These are phyloP conservation scores for Ogataea wickerhamii DNA, from an alignment of 805 yeast genomes.

Conservation along the genomic window DNA sequence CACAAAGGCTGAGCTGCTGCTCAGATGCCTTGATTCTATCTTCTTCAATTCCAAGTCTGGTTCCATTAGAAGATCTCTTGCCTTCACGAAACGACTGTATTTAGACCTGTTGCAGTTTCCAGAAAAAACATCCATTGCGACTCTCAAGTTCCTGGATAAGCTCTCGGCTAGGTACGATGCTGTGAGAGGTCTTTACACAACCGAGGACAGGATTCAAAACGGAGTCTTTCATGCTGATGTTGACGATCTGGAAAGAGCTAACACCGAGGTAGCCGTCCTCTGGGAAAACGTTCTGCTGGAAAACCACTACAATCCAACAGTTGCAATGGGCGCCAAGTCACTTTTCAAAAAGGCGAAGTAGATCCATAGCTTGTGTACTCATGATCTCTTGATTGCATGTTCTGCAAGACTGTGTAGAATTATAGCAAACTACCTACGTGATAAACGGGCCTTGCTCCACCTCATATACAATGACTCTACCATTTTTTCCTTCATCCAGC, in stretches of 20 bases:
- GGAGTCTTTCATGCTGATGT: conserved; percentile 69
- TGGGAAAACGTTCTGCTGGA: conserved; percentile 84
- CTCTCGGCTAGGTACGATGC: conserved; percentile 68
- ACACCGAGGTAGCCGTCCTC: conserved; percentile 82
- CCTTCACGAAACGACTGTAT: conserved; percentile 80
- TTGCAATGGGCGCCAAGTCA: conserved; percentile 60
- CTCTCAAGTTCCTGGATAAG: conserved; percentile 74
- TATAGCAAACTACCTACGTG: too few relatives aligned
- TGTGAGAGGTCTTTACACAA: conserved; percentile 70
- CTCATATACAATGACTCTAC: too few relatives aligned
- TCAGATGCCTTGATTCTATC: conserved; percentile 73
- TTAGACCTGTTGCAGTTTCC: conserved; percentile 70
- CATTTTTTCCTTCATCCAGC: too few relatives aligned
- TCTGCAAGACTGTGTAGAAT: too few relatives aligned
- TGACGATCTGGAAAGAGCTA: conserved; percentile 67
- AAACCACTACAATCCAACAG: conserved; percentile 78
- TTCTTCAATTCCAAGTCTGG: conserved; percentile 76
- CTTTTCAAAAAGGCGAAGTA: conserved; percentile 35
- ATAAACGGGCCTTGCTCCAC: too few relatives aligned
- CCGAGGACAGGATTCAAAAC: conserved; percentile 84
- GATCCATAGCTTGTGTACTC: too few relatives aligned
- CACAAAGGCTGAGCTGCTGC: conserved; percentile 80
- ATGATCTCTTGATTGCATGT: too few relatives aligned
- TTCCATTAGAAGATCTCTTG: conserved; percentile 61
- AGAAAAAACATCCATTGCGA: conserved; percentile 79